Percentiles rank a stretch among this genome's conserved stretches.
phyloP scores from a whole-genome alignment of 2,329 filamentous ascomycete species.

The Penicillium sclerotiorum region DNA sequence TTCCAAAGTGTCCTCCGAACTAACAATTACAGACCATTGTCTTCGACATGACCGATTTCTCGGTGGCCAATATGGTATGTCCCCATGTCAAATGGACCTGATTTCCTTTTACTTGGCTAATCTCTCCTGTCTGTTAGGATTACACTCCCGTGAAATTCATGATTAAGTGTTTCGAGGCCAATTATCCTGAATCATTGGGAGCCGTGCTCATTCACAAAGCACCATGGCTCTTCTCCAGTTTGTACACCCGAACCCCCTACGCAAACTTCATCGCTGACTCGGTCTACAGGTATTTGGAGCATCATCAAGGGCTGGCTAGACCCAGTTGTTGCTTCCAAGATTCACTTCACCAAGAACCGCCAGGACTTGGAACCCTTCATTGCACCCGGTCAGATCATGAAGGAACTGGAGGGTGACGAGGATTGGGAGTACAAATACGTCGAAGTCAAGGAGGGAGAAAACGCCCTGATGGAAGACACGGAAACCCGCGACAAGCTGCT shows the following conservation, averaged over 20 bases:
- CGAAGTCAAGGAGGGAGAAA: slow-evolving; percentile 76
- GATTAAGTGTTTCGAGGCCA: slow-evolving; percentile 99
- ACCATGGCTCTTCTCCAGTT: slow-evolving; percentile 94
- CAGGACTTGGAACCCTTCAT: slow-evolving; percentile 81
- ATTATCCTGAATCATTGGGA: slow-evolving; percentile 92
- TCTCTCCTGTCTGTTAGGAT: slow-evolving; percentile 58
- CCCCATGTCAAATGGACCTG: neutral
- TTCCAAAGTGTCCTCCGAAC: neutral
- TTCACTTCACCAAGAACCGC: slow-evolving; percentile 85
- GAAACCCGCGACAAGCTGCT: slow-evolving; percentile 66
- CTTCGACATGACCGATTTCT: slow-evolving; percentile 95
- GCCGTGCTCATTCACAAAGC: slow-evolving; percentile 92
- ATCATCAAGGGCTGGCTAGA: slow-evolving; percentile 96
- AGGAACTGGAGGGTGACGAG: slow-evolving; percentile 84
- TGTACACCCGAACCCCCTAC: slow-evolving; percentile 24
- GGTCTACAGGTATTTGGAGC: slow-evolving; percentile 76
- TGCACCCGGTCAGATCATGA: slow-evolving; percentile 68
- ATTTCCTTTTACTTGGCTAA: neutral
- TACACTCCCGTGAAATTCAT: slow-evolving; percentile 98
- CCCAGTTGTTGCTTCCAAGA: slow-evolving; percentile 90
- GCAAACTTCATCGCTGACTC: neutral
- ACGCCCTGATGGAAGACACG: slow-evolving; percentile 70
- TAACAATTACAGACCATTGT: slow-evolving; percentile 70
- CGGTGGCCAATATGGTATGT: slow-evolving; percentile 86
- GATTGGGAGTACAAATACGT: slow-evolving; percentile 81